Conservation (phyloP, 2,329 filamentous ascomycete genomes). For the Teratosphaeria nubilosa region DNA sequence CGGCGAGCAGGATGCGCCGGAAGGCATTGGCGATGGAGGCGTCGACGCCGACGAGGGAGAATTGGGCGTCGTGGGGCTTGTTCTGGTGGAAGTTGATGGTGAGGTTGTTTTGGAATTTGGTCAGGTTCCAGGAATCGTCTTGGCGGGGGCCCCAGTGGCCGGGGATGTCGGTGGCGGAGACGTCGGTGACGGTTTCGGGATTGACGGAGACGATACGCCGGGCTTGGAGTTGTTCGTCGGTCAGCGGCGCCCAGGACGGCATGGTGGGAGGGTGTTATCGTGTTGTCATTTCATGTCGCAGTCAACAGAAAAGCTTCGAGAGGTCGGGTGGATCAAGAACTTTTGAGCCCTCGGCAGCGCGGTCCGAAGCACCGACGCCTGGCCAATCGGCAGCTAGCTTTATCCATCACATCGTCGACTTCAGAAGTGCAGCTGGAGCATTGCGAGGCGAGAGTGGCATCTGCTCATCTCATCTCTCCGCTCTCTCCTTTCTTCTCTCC, state of each 20-base stretch:
- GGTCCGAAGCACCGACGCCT: neutral
- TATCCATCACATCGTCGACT: slow-evolving; percentile 20
- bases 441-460: slow-evolving; percentile 5
- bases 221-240: slow-evolving; percentile 47
- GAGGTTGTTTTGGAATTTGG: slow-evolving; percentile 63
- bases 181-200: slow-evolving; percentile 80
- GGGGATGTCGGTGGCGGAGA: slow-evolving; percentile 83
- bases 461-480: too few relatives aligned
- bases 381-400: slow-evolving; percentile 21
- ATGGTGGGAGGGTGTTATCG: neutral
- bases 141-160: slow-evolving; percentile 75
- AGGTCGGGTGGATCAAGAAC: neutral
- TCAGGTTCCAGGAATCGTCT: slow-evolving; percentile 68
- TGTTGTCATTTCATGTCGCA: neutral
- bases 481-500: slow-evolving; percentile 5
- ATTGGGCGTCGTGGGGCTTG: slow-evolving; percentile 64
- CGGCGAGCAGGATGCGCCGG: slow-evolving; percentile 86
- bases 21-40: slow-evolving; percentile 94
- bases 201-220: slow-evolving; percentile 81
- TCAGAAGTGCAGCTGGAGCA: neutral
- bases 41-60: slow-evolving; percentile 86
- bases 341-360: neutral
- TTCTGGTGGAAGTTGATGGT: slow-evolving; percentile 77
- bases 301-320: neutral
- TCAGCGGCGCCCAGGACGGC: slow-evolving; percentile 3